These are phyloP conservation scores for Penicillium simplicissimum DNA, from an alignment of 495 filamentous ascomycete species.

Conservation along the genomic window DNA sequence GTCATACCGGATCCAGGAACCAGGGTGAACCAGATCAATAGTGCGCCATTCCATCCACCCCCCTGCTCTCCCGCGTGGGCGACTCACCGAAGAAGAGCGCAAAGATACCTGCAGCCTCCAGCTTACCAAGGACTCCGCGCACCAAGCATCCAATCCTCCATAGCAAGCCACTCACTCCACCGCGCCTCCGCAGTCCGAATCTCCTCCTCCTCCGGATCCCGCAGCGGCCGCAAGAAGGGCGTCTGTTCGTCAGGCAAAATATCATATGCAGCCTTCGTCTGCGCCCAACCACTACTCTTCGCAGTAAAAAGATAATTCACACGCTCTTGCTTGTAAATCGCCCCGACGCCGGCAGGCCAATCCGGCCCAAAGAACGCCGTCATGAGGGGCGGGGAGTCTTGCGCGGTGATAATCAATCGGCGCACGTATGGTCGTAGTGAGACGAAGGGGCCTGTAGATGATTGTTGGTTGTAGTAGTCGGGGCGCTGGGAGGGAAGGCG, in stretches of 20 bases:
- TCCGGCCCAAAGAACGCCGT: conserved; percentile 88
- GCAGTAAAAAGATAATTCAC: conserved; percentile 92
- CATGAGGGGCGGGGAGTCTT: conserved; percentile 74
- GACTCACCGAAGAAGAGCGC: background rate
- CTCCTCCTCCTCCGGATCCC: conserved; percentile 71
- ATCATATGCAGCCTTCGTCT: conserved; percentile 86
- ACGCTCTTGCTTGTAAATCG: conserved; percentile 80
- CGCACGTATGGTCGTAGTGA: conserved; percentile 84
- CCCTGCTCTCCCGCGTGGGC: background rate
- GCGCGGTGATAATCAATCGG: conserved; percentile 85
- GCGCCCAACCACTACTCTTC: conserved; percentile 88
- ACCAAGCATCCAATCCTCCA: conserved; percentile 97
- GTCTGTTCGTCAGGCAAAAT: conserved; percentile 74
- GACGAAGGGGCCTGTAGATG: conserved; percentile 40
- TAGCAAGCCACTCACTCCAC: conserved; percentile 88
- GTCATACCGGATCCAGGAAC: background rate
- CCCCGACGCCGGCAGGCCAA: conserved; percentile 75
- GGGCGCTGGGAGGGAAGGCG: conserved; percentile 46
- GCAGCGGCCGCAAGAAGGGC: conserved; percentile 80
- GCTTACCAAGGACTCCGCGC: conserved; percentile 54
- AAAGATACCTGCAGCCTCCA: background rate
- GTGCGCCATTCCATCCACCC: background rate
- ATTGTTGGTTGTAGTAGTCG: background rate
- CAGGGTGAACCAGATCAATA: background rate
- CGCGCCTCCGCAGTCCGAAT: conserved; percentile 75